These are phyloP conservation scores for Excoecaria cochinchinensis DNA, from an alignment of 345 rosid genomes.

Conservation along the genomic window DNA sequence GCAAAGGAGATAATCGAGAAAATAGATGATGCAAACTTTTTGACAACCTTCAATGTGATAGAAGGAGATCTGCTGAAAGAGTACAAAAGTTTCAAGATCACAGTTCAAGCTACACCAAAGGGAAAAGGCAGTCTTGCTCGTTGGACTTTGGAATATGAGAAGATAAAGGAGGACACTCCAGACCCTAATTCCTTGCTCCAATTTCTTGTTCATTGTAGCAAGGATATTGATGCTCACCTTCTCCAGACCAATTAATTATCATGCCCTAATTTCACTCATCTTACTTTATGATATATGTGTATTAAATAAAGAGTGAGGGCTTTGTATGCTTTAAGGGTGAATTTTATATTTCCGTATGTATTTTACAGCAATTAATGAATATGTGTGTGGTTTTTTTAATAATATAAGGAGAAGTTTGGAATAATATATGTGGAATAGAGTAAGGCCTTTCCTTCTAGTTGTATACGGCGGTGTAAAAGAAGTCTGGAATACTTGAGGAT, in stretches of 20 bases:
- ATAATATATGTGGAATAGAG: too few species aligned
- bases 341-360: too few species aligned
- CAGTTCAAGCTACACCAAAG: conserved; percentile 27
- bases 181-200: conserved; percentile 22
- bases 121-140: conserved; percentile 26
- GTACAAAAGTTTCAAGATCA: conserved; percentile 21
- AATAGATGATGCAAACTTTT: conserved; percentile 35
- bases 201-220: conserved; percentile 1
- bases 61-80: conserved; percentile 42
- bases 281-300: not conserved
- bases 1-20: conserved; percentile 38
- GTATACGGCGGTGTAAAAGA: too few species aligned
- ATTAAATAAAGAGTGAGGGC: too few species aligned
- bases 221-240: conserved; percentile 25
- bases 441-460: too few species aligned
- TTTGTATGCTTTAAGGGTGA: too few species aligned
- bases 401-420: too few species aligned
- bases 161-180: conserved; percentile 4
- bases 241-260: not conserved
- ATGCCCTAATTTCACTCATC: not conserved
- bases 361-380: too few species aligned
- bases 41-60: conserved; percentile 31
- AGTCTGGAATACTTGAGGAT: too few species aligned
- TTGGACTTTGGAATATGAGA: conserved; percentile 35
- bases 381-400: too few species aligned